Base-by-base conservation (phyloP, 2,329 filamentous ascomycete genomes). In the Calonectria pseudoreteaudii region DNA sequence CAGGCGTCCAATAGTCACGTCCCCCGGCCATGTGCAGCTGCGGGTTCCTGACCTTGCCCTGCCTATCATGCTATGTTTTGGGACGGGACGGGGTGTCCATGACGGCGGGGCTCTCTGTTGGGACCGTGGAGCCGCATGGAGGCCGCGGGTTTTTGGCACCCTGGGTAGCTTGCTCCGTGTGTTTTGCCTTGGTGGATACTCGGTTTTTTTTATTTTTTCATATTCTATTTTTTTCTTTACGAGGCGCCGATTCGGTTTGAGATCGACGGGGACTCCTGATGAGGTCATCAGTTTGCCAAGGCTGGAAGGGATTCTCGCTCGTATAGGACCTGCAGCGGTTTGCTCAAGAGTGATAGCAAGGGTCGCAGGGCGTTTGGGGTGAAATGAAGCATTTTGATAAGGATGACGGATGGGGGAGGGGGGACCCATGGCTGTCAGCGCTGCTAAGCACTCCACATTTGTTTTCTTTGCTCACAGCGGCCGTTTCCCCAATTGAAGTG, bases 51-150 rank as follows among this genome's bases (percentile, higher is more conserved):
- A 31, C 20, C 34, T 36, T 58, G 53, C 53, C 53, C 53, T 74
- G 60, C 73, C 68, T 70, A 73, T 72, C 70, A 74, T 69, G 53
- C 34, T 13, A 28, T 28, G 44, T 62, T 41, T 49, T 14, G n/a
- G 3, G 67, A 28, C 20, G 64, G 44, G 4, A 62, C 18, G 8
- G 34, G 36, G 36, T 62, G 49, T 50, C 66, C 44, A 50, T 73
- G 30, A 23, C 16, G 16, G 73, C 66, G 66, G 73, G 66, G 53
- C 49, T 26, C n/a, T 36, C 47, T 70, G 28, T 60, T 56, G 44
- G 53, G 18, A 20, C 36, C 64, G 64, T 60, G 69, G 64, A 60
- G 64, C 52, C 26, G 34, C 56, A 16, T 62, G 58, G 58, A 58
- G 20, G n/a, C 53, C 53, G 53, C 53, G 53, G 53, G 34, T 58